Percentiles rank a stretch among this genome's conserved stretches.
phyloP scores from a whole-genome alignment of 176 grass and related monocot genomes.

The Triticum aestivum region IWGSC_CS_RefSeq_v2.1 NC_057795.1:54551273-54551772 shows the following conservation, averaged over 20 bases:
- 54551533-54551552: not conserved
- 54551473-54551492: slow-evolving; percentile 54
- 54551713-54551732: no score
- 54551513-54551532: not conserved
- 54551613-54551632: not conserved
- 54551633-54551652: slow-evolving; percentile 50
- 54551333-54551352: slow-evolving; percentile 51
- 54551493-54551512: slow-evolving; percentile 52
- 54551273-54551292: not conserved
- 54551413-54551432: slow-evolving; percentile 51
- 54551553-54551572: not conserved
- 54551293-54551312: not conserved
- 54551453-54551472: slow-evolving; percentile 55
- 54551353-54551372: slow-evolving; percentile 48
- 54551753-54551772: slow-evolving; percentile 37
- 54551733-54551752: slow-evolving; percentile 3
- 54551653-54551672: slow-evolving; percentile 25
- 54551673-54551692: slow-evolving; percentile 42
- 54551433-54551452: slow-evolving; percentile 62
- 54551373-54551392: slow-evolving; percentile 55
- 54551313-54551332: slow-evolving; percentile 32
- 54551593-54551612: not conserved
- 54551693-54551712: slow-evolving; percentile 44
- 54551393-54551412: slow-evolving; percentile 59
- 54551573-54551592: not conserved